Conservation (phyloP, 805 yeast species). For the Suhomyces sp. region DNA sequence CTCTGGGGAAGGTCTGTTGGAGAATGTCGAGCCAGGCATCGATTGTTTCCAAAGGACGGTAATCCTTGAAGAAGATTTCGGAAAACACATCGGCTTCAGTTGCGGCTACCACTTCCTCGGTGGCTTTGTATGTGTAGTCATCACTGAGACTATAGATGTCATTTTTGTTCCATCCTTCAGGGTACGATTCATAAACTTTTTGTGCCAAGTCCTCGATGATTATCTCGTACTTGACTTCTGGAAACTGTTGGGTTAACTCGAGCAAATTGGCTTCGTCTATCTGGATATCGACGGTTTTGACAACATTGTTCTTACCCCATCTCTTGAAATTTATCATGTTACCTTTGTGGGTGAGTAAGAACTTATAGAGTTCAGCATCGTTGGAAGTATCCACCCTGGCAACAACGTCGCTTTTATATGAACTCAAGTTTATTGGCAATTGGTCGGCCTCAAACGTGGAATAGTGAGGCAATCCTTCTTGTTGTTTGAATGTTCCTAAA, state of each 20-base stretch:
- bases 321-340: slow-evolving; percentile 18
- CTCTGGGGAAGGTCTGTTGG: slow-evolving; percentile 59
- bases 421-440: slow-evolving; percentile 41
- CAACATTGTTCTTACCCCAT: slow-evolving; percentile 50
- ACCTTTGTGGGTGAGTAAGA: slow-evolving; percentile 14
- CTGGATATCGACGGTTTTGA: slow-evolving; percentile 49
- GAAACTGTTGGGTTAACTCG: slow-evolving; percentile 20
- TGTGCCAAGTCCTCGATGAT: slow-evolving; percentile 59
- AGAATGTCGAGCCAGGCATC: slow-evolving; percentile 70
- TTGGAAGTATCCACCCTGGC: slow-evolving; percentile 39
- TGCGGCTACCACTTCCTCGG: slow-evolving; percentile 12
- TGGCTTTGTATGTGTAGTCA: slow-evolving; percentile 10
- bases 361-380: slow-evolving; percentile 15
- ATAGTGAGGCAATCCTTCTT: slow-evolving; percentile 27
- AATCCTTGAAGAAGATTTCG: slow-evolving; percentile 68
- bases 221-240: slow-evolving; percentile 32
- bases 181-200: slow-evolving; percentile 55
- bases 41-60: slow-evolving; percentile 65
- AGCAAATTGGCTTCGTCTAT: slow-evolving; percentile 19
- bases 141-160: slow-evolving; percentile 10
- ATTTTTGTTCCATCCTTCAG: slow-evolving; percentile 25
- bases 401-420: slow-evolving; percentile 45
- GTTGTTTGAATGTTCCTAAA: too few relatives aligned
- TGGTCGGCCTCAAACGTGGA: slow-evolving; percentile 23
- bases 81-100: slow-evolving; percentile 18